phyloP scores from a whole-genome alignment of 257 asterid genomes.

The Salvia hispanica region DNA sequence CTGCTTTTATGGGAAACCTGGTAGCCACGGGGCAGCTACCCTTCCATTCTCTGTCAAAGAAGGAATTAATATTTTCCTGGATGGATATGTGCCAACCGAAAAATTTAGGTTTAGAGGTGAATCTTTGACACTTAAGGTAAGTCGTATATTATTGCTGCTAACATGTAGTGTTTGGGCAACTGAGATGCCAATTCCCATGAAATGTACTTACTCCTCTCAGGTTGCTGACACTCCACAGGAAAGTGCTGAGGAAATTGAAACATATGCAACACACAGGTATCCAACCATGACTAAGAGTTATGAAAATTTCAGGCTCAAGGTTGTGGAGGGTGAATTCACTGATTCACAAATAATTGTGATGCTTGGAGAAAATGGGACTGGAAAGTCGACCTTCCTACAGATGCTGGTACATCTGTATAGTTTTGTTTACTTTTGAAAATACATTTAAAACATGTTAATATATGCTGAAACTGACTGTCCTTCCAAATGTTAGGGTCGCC shows the following conservation, averaged over 20 bases:
- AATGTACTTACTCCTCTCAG: conserved; percentile 41
- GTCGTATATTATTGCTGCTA: conserved; percentile 9
- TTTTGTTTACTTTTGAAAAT: background rate
- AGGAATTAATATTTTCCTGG: conserved; percentile 82
- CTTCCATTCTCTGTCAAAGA: too few species aligned
- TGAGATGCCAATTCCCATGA: conserved; percentile 6
- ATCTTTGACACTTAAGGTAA: conserved; percentile 86
- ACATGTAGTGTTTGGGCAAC: background rate
- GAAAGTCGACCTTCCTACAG: conserved; percentile 92
- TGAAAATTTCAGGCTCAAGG: conserved; percentile 91
- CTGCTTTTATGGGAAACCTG: too few species aligned
- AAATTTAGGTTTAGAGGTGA: conserved; percentile 89
- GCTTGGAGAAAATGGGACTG: conserved; percentile 99
- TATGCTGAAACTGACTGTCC: conserved; percentile 2
- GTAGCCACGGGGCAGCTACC: too few species aligned
- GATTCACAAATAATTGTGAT: conserved; percentile 96
- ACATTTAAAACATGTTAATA: conserved; percentile 8
- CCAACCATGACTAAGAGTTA: conserved; percentile 94
- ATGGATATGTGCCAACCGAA: conserved; percentile 96
- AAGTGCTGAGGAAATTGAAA: conserved; percentile 85
- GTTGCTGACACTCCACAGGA: conserved; percentile 96
- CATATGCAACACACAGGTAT: conserved; percentile 81
- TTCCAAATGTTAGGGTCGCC: conserved; percentile 69
- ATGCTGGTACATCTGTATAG: conserved; percentile 67
- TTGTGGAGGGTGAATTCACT: conserved; percentile 91